phyloP scores from a whole-genome alignment of 2,329 filamentous ascomycete species.

The Exophiala bonariae region DNA sequence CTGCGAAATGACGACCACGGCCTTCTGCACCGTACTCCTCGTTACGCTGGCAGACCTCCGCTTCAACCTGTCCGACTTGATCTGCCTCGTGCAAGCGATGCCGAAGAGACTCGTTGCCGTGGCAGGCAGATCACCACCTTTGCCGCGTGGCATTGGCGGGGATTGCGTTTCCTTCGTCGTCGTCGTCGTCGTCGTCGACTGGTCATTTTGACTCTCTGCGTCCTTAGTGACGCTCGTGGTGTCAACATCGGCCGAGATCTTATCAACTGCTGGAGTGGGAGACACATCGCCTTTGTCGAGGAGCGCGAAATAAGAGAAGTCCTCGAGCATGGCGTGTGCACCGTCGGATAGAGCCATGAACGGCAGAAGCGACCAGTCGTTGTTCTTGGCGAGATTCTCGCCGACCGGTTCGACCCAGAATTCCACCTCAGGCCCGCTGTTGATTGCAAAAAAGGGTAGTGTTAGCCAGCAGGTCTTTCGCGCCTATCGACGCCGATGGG shows the following conservation, averaged over 20 bases:
- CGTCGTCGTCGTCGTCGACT: background rate
- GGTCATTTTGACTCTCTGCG: too few relatives aligned
- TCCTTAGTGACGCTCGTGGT: too few relatives aligned
- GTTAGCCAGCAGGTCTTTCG: too few relatives aligned
- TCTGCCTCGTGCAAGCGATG: slow-evolving; percentile 90
- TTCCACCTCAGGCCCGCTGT: slow-evolving; percentile 86
- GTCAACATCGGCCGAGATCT: too few relatives aligned
- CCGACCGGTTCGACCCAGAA: slow-evolving; percentile 79
- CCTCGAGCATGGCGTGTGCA: slow-evolving; percentile 89
- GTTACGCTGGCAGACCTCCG: slow-evolving; percentile 86
- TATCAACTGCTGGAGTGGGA: too few relatives aligned
- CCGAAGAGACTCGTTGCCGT: slow-evolving; percentile 81
- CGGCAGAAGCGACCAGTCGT: slow-evolving; percentile 87
- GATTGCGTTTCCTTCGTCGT: background rate
- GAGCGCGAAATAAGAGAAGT: slow-evolving; percentile 98
- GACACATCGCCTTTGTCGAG: slow-evolving; percentile 46
- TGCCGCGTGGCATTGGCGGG: background rate
- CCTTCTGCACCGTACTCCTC: slow-evolving; percentile 96
- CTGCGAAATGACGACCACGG: slow-evolving; percentile 91
- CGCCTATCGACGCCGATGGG: too few relatives aligned
- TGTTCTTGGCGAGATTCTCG: slow-evolving; percentile 77
- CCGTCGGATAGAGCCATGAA: slow-evolving; percentile 98
- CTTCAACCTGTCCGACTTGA: slow-evolving; percentile 75
- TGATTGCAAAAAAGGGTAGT: slow-evolving; percentile 9
- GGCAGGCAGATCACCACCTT: background rate